Conservation (phyloP, 2,329 filamentous ascomycete species). For the Colletotrichum sp. region DNA sequence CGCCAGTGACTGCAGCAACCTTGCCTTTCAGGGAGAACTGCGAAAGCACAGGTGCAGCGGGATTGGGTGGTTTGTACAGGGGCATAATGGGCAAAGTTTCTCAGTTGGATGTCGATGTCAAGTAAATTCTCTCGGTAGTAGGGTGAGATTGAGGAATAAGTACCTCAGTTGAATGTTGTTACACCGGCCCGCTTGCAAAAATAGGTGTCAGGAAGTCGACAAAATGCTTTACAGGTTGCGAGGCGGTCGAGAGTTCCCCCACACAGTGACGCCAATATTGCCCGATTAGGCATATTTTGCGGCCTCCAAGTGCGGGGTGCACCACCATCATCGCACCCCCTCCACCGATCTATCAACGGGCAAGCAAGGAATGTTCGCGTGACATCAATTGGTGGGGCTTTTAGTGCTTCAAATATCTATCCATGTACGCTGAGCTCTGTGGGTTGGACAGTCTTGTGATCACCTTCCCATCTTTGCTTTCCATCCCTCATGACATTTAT, state of each 20-base stretch:
- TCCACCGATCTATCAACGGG: background rate
- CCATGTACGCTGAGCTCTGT: background rate
- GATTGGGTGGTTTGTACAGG: background rate
- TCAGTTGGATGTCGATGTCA: background rate
- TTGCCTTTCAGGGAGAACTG: slow-evolving; percentile 9
- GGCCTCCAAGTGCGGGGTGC: background rate
- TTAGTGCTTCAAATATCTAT: background rate
- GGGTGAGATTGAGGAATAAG: background rate
- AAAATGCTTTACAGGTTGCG: background rate
- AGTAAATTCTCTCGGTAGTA: background rate
- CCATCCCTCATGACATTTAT: background rate
- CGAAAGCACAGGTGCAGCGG: background rate
- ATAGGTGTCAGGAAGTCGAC: background rate
- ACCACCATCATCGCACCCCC: background rate
- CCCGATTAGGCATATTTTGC: background rate
- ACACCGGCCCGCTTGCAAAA: background rate
- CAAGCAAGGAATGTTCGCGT: background rate
- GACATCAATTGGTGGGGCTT: background rate
- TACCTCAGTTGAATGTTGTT: background rate
- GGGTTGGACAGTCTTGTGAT: background rate
- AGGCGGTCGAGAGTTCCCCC: background rate
- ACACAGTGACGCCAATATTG: background rate
- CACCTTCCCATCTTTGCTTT: background rate
- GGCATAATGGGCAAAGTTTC: background rate
- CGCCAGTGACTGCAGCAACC: slow-evolving; percentile 8